These are phyloP conservation scores for Coniochaeta pulveracea DNA, from an alignment of 2,329 filamentous ascomycete genomes.

Conservation along the genomic window DNA sequence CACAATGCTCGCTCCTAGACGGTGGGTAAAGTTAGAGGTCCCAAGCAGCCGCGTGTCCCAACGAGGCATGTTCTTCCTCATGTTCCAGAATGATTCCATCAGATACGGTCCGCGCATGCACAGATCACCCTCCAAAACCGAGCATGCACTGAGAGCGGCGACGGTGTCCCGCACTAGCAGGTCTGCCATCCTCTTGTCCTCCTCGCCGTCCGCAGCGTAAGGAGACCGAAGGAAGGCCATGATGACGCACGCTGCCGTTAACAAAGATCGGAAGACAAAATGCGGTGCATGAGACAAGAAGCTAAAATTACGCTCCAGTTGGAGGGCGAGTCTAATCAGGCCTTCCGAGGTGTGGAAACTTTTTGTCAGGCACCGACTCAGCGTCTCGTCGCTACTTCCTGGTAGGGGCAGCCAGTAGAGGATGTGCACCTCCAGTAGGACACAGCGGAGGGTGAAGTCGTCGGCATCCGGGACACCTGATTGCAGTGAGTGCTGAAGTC, in stretches of 20 bases:
- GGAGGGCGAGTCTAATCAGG: slow-evolving; percentile 28
- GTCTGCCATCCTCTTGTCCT: slow-evolving; percentile 19
- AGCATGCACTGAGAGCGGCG: slow-evolving; percentile 26
- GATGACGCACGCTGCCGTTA: slow-evolving; percentile 33
- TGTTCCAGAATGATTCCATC: slow-evolving; percentile 36
- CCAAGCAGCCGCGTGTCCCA: slow-evolving; percentile 22
- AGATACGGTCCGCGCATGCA: slow-evolving; percentile 31
- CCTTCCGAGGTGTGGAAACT: slow-evolving; percentile 35
- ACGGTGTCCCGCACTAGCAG: slow-evolving; percentile 18
- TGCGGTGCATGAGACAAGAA: slow-evolving; percentile 37
- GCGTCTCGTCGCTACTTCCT: slow-evolving; percentile 22
- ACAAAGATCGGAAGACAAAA: slow-evolving; percentile 33
- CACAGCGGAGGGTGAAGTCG: slow-evolving; percentile 34
- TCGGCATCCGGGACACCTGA: slow-evolving; percentile 27
- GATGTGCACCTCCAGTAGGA: slow-evolving; percentile 39
- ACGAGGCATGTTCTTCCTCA: slow-evolving; percentile 20
- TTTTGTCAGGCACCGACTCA: slow-evolving; percentile 32
- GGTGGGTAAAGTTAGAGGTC: slow-evolving; percentile 23
- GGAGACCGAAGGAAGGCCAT: slow-evolving; percentile 33
- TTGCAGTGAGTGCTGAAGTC: slow-evolving; percentile 32
- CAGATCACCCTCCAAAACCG: slow-evolving; percentile 36
- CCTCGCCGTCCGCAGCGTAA: slow-evolving; percentile 20
- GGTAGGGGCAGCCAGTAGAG: slow-evolving; percentile 38
- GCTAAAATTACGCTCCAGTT: slow-evolving; percentile 26
- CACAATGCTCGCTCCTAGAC: slow-evolving; percentile 35